Conservation (phyloP, 2,329 filamentous ascomycete species). For the Paecilomyces fulvus region DNA sequence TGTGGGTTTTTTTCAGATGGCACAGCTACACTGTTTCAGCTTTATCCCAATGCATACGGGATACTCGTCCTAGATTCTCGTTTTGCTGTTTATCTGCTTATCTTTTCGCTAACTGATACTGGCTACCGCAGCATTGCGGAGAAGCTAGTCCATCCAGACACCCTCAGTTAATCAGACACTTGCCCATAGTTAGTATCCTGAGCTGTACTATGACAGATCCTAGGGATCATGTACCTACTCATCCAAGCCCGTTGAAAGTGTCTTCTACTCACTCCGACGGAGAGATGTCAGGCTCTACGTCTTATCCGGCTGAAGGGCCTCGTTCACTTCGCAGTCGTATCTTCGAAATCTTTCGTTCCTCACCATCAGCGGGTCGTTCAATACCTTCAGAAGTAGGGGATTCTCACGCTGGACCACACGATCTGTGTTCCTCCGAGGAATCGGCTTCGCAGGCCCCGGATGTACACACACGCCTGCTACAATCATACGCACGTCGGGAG, state of each 20-base stretch:
- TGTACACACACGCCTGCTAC: slow-evolving; percentile 29
- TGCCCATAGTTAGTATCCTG: background rate
- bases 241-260: slow-evolving; percentile 5
- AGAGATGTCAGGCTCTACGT: slow-evolving; percentile 19
- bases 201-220: background rate
- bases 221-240: background rate
- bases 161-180: background rate
- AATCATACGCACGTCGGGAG: slow-evolving; percentile 28
- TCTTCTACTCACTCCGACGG: slow-evolving; percentile 1
- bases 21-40: background rate
- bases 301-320: slow-evolving; percentile 13
- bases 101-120: slow-evolving; percentile 13
- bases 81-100: slow-evolving; percentile 8
- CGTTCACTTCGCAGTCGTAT: slow-evolving; percentile 23
- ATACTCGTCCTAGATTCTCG: background rate
- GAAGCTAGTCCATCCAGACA: background rate
- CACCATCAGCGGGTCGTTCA: slow-evolving; percentile 8
- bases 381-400: slow-evolving; percentile 5
- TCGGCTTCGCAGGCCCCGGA: slow-evolving; percentile 15
- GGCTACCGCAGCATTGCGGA: slow-evolving; percentile 10
- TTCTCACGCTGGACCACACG: slow-evolving; percentile 5
- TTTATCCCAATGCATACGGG: background rate
- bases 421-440: slow-evolving; percentile 3
- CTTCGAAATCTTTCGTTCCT: slow-evolving; percentile 21
- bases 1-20: background rate